These are phyloP conservation scores for Aspergillus terreus DNA, from an alignment of 2,329 filamentous ascomycete genomes.

Conservation along the genomic window DNA sequence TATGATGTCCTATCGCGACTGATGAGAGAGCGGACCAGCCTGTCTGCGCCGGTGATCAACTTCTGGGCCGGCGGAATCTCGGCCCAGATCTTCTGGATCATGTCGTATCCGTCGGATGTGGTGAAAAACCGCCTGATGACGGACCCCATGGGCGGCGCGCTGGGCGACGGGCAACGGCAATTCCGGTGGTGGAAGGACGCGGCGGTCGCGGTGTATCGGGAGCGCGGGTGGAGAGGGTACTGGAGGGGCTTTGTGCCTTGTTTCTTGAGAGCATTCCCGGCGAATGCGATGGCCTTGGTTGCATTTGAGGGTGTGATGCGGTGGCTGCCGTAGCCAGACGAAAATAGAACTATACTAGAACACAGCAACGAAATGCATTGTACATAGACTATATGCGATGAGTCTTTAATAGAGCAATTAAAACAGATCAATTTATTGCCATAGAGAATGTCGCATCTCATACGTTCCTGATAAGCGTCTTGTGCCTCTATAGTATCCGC, in stretches of 20 bases:
- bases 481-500: not conserved
- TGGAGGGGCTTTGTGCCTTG: constrained; percentile 94
- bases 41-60: constrained; percentile 79
- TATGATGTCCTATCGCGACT: constrained; percentile 79
- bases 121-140: constrained; percentile 98
- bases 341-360: too few species aligned
- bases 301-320: constrained; percentile 93
- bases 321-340: constrained; percentile 32
- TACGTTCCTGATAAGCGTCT: not conserved
- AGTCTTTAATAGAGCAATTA: not conserved
- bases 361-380: too few species aligned
- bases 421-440: not conserved
- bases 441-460: not conserved
- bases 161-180: constrained; percentile 63
- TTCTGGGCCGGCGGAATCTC: constrained; percentile 96
- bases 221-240: constrained; percentile 74
- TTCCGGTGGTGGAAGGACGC: constrained; percentile 79
- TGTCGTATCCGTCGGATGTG: constrained; percentile 86
- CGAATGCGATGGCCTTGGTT: constrained; percentile 89
- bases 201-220: constrained; percentile 69
- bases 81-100: constrained; percentile 92
- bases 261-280: constrained; percentile 89
- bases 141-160: constrained; percentile 70
- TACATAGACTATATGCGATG: too few species aligned
- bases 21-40: constrained; percentile 62